Conservation (phyloP, 768 basidiomycete genomes). For the Tricholomella constricta region DNA sequence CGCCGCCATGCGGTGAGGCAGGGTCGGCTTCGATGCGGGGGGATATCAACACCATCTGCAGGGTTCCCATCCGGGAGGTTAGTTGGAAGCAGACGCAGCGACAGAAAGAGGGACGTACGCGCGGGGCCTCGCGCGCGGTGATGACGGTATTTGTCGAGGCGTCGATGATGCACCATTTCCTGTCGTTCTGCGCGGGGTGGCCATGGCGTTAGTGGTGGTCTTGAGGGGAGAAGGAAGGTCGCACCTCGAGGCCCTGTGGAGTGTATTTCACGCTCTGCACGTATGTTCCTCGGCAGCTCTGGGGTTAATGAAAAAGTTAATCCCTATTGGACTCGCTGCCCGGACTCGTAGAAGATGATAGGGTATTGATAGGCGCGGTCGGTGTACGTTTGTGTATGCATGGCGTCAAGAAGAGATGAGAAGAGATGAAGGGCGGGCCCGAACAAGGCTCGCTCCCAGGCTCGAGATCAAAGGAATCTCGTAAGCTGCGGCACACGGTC, state of each 20-base stretch:
- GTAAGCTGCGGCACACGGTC: too few relatives aligned
- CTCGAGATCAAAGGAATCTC: too few relatives aligned
- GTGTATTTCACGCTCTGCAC: constrained; percentile 58
- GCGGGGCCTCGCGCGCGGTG: constrained; percentile 66
- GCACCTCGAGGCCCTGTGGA: constrained; percentile 65
- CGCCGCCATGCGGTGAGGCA: constrained; percentile 45
- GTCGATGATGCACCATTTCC: constrained; percentile 71
- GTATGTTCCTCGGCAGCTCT: constrained; percentile 76
- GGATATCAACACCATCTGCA: constrained; percentile 67
- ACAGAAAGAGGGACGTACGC: constrained; percentile 39
- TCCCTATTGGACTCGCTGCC: neutral
- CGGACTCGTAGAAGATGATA: too few relatives aligned
- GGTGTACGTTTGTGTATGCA: too few relatives aligned
- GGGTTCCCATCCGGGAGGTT: neutral
- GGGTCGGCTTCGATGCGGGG: constrained; percentile 54
- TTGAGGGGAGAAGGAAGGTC: neutral
- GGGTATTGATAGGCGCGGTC: too few relatives aligned
- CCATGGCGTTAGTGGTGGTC: neutral
- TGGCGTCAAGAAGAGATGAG: too few relatives aligned
- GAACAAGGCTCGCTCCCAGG: too few relatives aligned
- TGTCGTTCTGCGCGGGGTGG: constrained; percentile 53
- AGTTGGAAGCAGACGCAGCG: neutral
- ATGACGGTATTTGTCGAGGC: constrained; percentile 52
- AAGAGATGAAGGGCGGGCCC: too few relatives aligned
- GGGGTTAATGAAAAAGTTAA: neutral